Percentiles rank a stretch among this genome's conserved stretches.
Evolutionary conservation across 148 eudicot genomes (phyloP).

Genomic region (Persicaria maculosa): DNA sequence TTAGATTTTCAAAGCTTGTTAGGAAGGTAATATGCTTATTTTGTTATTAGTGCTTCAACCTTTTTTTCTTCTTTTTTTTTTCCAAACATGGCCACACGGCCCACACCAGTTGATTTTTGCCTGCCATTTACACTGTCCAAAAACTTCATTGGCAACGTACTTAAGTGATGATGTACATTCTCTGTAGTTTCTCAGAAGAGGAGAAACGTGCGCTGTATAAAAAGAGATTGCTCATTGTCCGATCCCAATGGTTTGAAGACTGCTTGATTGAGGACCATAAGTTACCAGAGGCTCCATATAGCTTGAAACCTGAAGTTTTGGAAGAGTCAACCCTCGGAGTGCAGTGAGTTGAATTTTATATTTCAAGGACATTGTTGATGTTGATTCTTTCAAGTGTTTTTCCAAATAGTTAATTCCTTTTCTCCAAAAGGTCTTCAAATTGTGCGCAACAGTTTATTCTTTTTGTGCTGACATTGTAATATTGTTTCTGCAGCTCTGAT

Average conservation of each 20-base stretch:
- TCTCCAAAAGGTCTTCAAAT: background rate
- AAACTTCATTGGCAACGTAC: too few relatives aligned
- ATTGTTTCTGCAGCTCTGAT: conserved; percentile 14
- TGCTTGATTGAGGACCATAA: conserved; percentile 46
- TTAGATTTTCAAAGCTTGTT: conserved; percentile 39
- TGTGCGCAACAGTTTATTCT: background rate
- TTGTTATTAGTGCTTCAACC: background rate
- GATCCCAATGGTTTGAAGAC: conserved; percentile 78
- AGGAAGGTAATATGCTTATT: conserved; percentile 32
- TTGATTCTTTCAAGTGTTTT: conserved; percentile 4
- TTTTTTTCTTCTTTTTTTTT: too few relatives aligned
- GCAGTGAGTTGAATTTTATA: conserved; percentile 24
- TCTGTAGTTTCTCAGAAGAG: conserved; percentile 48
- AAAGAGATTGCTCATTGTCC: conserved; percentile 57
- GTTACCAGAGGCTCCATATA: conserved; percentile 48
- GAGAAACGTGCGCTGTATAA: conserved; percentile 34
- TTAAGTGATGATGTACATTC: background rate
- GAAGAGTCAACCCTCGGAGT: conserved; percentile 44
- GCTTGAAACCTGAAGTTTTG: conserved; percentile 41
- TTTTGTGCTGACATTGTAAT: conserved; percentile 11
- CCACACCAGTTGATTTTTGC: too few relatives aligned
- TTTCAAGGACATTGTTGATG: background rate
- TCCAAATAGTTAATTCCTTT: background rate
- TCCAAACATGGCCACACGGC: too few relatives aligned
- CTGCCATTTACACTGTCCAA: too few relatives aligned